Evolutionary conservation across 1,284 basidiomycete species (phyloP).

Genomic region (Porogramme epimiltina): DNA sequence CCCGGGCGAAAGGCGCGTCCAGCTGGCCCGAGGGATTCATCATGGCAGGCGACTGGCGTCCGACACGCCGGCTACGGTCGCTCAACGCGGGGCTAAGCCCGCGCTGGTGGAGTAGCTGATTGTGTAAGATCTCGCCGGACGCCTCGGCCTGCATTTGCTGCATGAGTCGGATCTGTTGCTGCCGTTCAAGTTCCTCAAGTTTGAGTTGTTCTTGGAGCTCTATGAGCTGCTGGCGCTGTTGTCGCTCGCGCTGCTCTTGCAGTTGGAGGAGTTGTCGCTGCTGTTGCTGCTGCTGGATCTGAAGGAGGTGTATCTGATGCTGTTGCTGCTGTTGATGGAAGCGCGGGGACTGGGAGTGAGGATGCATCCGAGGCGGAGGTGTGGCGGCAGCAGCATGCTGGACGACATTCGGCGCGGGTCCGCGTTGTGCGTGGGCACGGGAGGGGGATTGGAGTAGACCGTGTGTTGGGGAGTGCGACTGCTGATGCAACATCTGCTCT

Average conservation of each 20-base stretch:
- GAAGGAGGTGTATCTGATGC: slow-evolving; percentile 52
- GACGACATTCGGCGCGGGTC: slow-evolving; percentile 21
- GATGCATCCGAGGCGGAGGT: slow-evolving; percentile 70
- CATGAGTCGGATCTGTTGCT: slow-evolving; percentile 58
- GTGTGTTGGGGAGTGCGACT: slow-evolving; percentile 21
- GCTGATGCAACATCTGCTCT: slow-evolving; percentile 45
- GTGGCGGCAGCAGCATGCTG: slow-evolving; percentile 33
- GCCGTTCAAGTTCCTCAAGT: slow-evolving; percentile 47
- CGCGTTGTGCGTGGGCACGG: slow-evolving; percentile 16
- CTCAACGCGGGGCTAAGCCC: slow-evolving; percentile 34
- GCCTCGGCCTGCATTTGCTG: slow-evolving; percentile 43
- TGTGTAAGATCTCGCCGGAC: slow-evolving; percentile 44
- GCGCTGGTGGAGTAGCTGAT: slow-evolving; percentile 41
- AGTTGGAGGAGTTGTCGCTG: slow-evolving; percentile 62
- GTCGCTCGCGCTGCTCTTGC: slow-evolving; percentile 57
- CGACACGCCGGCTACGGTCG: slow-evolving; percentile 39
- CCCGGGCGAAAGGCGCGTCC: slow-evolving; percentile 46
- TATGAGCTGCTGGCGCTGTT: slow-evolving; percentile 39
- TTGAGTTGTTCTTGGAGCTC: slow-evolving; percentile 29
- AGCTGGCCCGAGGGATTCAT: slow-evolving; percentile 37
- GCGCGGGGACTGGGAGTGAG: slow-evolving; percentile 69
- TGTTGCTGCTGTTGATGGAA: slow-evolving; percentile 59
- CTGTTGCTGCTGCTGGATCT: slow-evolving; percentile 56
- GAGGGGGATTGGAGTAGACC: slow-evolving; percentile 17
- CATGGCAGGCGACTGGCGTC: slow-evolving; percentile 53